phyloP scores from a whole-genome alignment of 345 rosid genomes.

The Eutrema japonicum region DNA sequence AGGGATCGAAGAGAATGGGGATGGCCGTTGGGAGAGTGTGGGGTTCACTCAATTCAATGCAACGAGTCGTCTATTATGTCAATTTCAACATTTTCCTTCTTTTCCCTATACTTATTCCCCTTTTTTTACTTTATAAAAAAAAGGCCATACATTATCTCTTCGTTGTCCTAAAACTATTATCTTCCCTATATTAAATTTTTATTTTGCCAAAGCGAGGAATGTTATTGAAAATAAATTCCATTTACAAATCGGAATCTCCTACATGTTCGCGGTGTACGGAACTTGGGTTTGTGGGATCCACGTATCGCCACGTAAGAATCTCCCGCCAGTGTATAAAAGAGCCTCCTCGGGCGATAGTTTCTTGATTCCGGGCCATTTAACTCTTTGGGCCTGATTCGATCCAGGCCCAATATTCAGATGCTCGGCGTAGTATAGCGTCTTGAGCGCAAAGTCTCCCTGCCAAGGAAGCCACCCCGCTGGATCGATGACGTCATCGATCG shows the following conservation, averaged over 20 bases:
- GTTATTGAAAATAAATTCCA: background rate
- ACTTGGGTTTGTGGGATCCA: constrained; percentile 62
- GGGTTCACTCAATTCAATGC: constrained; percentile 36
- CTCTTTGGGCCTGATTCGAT: constrained; percentile 50
- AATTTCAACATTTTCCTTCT: constrained; percentile 25
- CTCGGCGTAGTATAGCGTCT: constrained; percentile 69
- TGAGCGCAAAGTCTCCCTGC: constrained; percentile 50
- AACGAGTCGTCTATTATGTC: constrained; percentile 35
- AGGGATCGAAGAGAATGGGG: background rate
- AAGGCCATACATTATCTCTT: constrained; percentile 8
- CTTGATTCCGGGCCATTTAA: constrained; percentile 62
- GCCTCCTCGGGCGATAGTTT: constrained; percentile 38
- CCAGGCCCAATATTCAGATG: constrained; percentile 66
- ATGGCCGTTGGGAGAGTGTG: constrained; percentile 45
- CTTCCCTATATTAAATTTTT: background rate
- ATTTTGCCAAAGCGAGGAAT: too few species aligned
- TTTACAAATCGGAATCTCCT: constrained; percentile 25
- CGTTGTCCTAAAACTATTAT: background rate
- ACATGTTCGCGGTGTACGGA: constrained; percentile 55
- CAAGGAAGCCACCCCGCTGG: constrained; percentile 71
- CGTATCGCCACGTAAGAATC: constrained; percentile 48
- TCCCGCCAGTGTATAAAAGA: constrained; percentile 40
- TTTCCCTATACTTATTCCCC: background rate
- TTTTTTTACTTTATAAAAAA: background rate
- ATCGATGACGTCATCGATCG: constrained; percentile 55